A percentile compares a stretch with the other conserved stretches of the same genome.
Conservation (phyloP, 176 grass and related monocot genomes). For the Oryza meridionalis region DNA sequence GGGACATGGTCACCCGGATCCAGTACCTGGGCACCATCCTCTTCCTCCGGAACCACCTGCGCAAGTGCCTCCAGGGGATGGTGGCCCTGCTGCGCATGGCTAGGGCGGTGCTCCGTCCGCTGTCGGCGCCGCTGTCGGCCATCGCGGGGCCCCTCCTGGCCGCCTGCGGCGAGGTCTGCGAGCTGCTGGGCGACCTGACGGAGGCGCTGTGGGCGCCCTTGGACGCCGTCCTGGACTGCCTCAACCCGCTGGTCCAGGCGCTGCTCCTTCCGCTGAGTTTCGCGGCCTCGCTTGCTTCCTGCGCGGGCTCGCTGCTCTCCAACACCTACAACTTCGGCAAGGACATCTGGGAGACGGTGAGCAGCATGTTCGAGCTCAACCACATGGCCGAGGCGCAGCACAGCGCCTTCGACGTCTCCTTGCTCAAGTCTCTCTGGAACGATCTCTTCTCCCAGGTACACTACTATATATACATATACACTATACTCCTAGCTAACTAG, state of each 20-base stretch:
- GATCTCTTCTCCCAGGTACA: slow-evolving; percentile 86
- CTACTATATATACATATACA: not conserved
- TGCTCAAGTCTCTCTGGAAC: slow-evolving; percentile 71
- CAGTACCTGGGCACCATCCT: slow-evolving; percentile 92
- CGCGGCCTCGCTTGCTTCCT: slow-evolving; percentile 37
- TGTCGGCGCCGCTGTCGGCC: slow-evolving; percentile 46
- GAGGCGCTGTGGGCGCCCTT: slow-evolving; percentile 59
- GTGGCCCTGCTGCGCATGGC: slow-evolving; percentile 37
- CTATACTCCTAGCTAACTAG: too few relatives aligned
- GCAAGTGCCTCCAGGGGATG: slow-evolving; percentile 49
- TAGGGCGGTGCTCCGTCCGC: slow-evolving; percentile 7
- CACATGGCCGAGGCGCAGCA: slow-evolving; percentile 66
- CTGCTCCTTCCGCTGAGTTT: slow-evolving; percentile 38
- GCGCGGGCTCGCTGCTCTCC: slow-evolving; percentile 46
- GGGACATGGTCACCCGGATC: slow-evolving; percentile 86
- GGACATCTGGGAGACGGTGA: slow-evolving; percentile 73
- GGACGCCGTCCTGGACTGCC: slow-evolving; percentile 41
- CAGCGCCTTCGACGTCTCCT: slow-evolving; percentile 60
- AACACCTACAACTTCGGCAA: slow-evolving; percentile 58
- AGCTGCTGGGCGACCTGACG: slow-evolving; percentile 30
- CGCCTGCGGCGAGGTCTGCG: not conserved
- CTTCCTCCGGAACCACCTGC: slow-evolving; percentile 71
- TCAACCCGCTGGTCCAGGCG: slow-evolving; percentile 50
- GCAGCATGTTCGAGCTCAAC: slow-evolving; percentile 66
- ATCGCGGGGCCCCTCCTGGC: slow-evolving; percentile 37